A percentile compares a stretch with the other conserved stretches of the same genome.
phyloP scores from a whole-genome alignment of 1,284 basidiomycete species.

The Apiotrichum sp. region DNA sequence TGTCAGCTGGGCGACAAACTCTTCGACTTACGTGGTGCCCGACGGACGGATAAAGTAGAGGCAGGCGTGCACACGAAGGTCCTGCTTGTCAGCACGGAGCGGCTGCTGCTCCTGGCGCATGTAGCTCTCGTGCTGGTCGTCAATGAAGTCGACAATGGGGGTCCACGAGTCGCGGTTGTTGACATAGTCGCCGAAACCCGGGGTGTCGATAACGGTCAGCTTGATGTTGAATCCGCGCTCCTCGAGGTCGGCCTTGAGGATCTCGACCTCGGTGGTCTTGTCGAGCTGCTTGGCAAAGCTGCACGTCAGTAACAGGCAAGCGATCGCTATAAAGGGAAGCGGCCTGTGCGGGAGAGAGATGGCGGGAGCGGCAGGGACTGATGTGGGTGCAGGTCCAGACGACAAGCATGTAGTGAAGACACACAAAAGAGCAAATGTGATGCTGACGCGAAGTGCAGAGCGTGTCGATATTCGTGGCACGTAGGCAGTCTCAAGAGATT shows the following conservation, averaged over 20 bases:
- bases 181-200: conserved; percentile 98
- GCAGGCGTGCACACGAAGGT: conserved; percentile 94
- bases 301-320: neutral
- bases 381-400: too few species aligned
- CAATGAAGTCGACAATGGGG: conserved; percentile 98
- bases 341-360: too few species aligned
- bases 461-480: too few species aligned
- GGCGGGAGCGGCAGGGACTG: too few species aligned
- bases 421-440: too few species aligned
- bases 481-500: too few species aligned
- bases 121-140: conserved; percentile 98
- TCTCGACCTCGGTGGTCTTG: conserved; percentile 96
- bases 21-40: conserved; percentile 74
- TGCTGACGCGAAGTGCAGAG: too few species aligned
- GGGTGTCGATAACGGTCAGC: conserved; percentile 96
- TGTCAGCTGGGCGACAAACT: neutral
- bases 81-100: conserved; percentile 82
- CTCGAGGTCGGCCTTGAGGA: conserved; percentile 94
- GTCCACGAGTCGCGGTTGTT: conserved; percentile 99
- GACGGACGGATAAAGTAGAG: conserved; percentile 96
- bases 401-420: too few species aligned
- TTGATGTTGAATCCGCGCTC: conserved; percentile 99
- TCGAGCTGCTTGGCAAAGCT: conserved; percentile 94
- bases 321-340: too few species aligned
- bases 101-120: conserved; percentile 99